Conservation (phyloP, 106 monocot genomes). For the Dactylorhiza incarnata region DNA sequence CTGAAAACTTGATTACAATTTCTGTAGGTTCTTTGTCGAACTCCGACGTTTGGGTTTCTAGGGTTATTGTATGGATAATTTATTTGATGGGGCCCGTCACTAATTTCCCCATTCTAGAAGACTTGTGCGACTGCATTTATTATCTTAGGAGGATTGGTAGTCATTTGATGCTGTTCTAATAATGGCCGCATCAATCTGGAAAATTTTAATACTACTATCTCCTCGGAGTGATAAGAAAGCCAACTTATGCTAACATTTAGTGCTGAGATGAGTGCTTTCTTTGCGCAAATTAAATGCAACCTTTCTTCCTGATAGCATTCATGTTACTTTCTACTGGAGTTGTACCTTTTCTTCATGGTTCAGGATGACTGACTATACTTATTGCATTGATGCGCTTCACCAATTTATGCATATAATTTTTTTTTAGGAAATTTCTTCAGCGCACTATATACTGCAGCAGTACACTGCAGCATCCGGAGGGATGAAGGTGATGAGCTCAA, state of each 20-base stretch:
- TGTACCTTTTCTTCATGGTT: neutral
- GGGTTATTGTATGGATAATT: neutral
- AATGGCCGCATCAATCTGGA: neutral
- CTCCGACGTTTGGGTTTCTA: neutral
- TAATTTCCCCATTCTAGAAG: neutral
- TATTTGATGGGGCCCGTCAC: neutral
- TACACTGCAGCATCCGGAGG: constrained; percentile 52
- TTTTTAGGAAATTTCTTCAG: constrained; percentile 42
- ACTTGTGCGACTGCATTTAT: neutral
- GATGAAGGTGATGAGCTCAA: constrained; percentile 41
- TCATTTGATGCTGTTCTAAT: neutral
- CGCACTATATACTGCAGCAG: constrained; percentile 68
- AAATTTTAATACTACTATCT: neutral
- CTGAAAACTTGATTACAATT: neutral
- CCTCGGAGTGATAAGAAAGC: neutral
- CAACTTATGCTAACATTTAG: neutral
- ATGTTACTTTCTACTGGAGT: neutral
- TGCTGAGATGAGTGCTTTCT: neutral
- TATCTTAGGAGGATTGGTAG: neutral
- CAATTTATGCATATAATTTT: neutral
- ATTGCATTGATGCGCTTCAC: neutral
- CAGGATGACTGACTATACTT: neutral
- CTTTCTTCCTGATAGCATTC: neutral
- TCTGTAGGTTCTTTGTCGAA: neutral
- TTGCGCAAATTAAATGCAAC: neutral